These are phyloP conservation scores for Leucocoprinus birnbaumii DNA, from an alignment of 768 basidiomycete species.

Conservation along the genomic window DNA sequence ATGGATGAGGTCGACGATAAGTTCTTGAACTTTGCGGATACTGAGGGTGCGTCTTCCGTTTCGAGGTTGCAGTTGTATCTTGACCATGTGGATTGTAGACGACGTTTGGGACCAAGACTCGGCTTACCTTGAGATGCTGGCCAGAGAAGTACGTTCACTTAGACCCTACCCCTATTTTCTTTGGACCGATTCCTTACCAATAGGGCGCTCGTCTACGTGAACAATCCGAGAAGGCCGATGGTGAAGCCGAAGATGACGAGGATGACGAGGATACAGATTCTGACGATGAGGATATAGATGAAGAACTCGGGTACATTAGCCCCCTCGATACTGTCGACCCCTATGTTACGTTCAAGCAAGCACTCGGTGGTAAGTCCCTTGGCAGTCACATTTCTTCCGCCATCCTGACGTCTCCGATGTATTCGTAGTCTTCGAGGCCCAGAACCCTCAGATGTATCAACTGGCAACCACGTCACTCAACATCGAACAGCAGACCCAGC, in stretches of 20 bases:
- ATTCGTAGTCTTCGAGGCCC: constrained; percentile 71
- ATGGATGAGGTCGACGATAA: constrained; percentile 40
- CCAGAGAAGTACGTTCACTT: constrained; percentile 58
- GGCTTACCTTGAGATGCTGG: constrained; percentile 83
- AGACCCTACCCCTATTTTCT: not conserved
- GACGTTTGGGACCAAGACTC: constrained; percentile 93
- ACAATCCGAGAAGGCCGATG: constrained; percentile 49
- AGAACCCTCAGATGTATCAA: constrained; percentile 67
- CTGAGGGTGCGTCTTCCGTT: constrained; percentile 40
- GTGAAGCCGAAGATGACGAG: constrained; percentile 44
- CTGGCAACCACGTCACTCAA: constrained; percentile 67
- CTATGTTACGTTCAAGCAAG: constrained; percentile 75
- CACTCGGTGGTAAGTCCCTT: constrained; percentile 57
- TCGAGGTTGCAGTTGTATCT: not conserved
- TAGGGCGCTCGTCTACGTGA: constrained; percentile 75
- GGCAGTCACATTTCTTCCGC: too few species aligned
- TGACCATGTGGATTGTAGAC: constrained; percentile 40
- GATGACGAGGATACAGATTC: constrained; percentile 71
- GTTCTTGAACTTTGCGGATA: constrained; percentile 55
- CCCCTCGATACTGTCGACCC: constrained; percentile 78
- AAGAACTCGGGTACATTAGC: constrained; percentile 85
- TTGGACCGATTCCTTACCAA: constrained; percentile 8
- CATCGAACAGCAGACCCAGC: constrained; percentile 72
- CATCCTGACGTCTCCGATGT: not conserved
- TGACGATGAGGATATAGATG: constrained; percentile 62